Conservation (phyloP, 345 rosid species). For the Garcia nutans region DNA sequence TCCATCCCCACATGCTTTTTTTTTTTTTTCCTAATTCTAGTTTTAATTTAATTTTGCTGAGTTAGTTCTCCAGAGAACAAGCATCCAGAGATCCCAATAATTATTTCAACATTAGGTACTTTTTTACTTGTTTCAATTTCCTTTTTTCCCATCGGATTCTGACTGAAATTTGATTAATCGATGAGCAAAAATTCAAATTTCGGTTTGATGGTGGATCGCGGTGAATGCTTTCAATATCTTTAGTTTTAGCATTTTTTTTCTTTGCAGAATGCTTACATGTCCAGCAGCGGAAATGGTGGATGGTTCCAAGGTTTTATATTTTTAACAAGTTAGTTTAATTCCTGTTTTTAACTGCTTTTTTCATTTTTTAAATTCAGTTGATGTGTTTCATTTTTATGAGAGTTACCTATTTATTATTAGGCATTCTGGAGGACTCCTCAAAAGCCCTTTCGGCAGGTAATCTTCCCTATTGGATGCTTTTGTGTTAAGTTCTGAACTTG, state of each 20-base stretch:
- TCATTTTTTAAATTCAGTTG: constrained; percentile 1
- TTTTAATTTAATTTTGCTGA: neutral
- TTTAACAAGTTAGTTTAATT: constrained; percentile 58
- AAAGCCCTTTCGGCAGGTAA: constrained; percentile 90
- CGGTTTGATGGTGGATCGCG: neutral
- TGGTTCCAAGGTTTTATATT: constrained; percentile 75
- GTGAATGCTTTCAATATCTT: neutral
- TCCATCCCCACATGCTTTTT: neutral
- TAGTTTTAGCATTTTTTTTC: neutral
- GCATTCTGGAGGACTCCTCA: constrained; percentile 92
- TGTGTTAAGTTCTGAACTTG: neutral
- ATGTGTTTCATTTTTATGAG: neutral
- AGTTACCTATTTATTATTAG: constrained; percentile 26
- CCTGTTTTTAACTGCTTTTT: neutral
- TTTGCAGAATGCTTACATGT: constrained; percentile 65
- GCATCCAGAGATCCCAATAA: constrained; percentile 84
- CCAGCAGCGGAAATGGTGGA: constrained; percentile 93
- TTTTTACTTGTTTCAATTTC: constrained; percentile 1
- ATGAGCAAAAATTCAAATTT: neutral
- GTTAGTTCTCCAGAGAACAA: constrained; percentile 81
- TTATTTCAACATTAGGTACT: constrained; percentile 86
- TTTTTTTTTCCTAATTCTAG: neutral
- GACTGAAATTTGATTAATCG: neutral
- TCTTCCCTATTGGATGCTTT: neutral
- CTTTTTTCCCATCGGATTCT: neutral